Evolutionary conservation across 2,329 filamentous ascomycete species (phyloP).

Genomic region (Thelonectria discophora): DNA sequence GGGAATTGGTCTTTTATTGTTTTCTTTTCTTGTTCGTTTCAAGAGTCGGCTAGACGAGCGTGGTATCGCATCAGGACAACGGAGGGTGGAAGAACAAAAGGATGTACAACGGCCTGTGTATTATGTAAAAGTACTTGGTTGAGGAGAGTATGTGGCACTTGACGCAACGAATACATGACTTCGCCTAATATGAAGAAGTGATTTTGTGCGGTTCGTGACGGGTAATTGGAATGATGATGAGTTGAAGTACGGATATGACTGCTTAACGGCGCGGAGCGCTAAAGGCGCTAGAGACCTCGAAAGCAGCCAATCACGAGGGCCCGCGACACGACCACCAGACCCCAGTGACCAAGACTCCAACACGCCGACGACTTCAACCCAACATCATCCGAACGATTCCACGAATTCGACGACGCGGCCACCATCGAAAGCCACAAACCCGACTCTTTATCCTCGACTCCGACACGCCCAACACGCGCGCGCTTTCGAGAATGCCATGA

Average conservation of each 20-base stretch:
- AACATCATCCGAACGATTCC: constrained; percentile 22
- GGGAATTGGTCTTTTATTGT: constrained; percentile 25
- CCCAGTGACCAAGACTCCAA: no score
- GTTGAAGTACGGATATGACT: no score
- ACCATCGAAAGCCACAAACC: constrained; percentile 6
- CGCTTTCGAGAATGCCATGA: constrained; percentile 33
- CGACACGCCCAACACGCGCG: constrained; percentile 9
- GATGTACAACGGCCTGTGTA: constrained; percentile 20
- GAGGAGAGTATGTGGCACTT: constrained; percentile 13
- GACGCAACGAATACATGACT: constrained; percentile 7
- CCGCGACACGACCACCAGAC: constrained; percentile 37
- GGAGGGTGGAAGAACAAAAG: constrained; percentile 11
- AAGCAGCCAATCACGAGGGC: constrained; percentile 34
- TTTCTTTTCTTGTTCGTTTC: constrained; percentile 13
- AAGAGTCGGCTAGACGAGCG: constrained; percentile 21
- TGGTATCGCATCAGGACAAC: constrained; percentile 19
- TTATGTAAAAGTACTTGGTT: constrained; percentile 18
- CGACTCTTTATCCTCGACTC: constrained; percentile 3
- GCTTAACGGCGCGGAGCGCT: constrained; percentile 4
- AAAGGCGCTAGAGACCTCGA: constrained; percentile 20
- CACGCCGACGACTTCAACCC: constrained; percentile 25
- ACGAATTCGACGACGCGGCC: background rate
- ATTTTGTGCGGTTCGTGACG: background rate
- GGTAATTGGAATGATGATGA: no score
- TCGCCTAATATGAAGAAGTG: background rate